Base-by-base conservation (phyloP, 1,284 basidiomycete species). In the Golubevia sp. region DNA sequence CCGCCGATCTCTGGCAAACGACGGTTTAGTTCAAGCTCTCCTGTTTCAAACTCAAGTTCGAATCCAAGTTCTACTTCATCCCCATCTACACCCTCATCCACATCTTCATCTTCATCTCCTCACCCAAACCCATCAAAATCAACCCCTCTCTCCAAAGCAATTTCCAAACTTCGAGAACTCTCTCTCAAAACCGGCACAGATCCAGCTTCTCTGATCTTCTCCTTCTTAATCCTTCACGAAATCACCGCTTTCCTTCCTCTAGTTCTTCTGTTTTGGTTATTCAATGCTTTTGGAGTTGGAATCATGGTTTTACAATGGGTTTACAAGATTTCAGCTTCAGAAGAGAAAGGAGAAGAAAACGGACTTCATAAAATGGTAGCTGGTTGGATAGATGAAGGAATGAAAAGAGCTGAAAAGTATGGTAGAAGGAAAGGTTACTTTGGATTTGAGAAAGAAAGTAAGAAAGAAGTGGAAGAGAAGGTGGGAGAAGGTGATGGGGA, bases 161-260 rank as follows among this genome's bases (percentile, higher is more conserved):
- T 68, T 27, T 55, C 55, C 25, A 61, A 61, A 18, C 63, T 82
- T 8, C 67, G 70, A 21, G 61, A 66, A 38, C 58, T 67, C 11
- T 75, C 79, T 0, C 49, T 50, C 25, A 57, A 61, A 50, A 73
- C 66, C n/a, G 79, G 79, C 20, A 73, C 80, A 5, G 72, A 79
- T 49, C 68, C 76, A 1, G 65, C 72, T 7, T 71, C 69, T 24
- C 70, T 82, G 61, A 59, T 77, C 3, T 62, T 71, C 1, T 67
- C 77, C 6, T 81, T 82, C 66, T 60, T 75, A 2, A 25, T 81
- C 20, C 70, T 82, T 44, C 79, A 82, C 61, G 79, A 82, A 62
- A 69, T 83, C 23, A 82, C 78, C 13, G 80, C 80, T 6, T 60
- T 82, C 25, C 54, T 83, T 25, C 80, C 80, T 4, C 56, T 82